A percentile compares a stretch with the other conserved stretches of the same genome.
Conservation (phyloP, 352 stramenopile species). For the Phytophthora pisi region DNA sequence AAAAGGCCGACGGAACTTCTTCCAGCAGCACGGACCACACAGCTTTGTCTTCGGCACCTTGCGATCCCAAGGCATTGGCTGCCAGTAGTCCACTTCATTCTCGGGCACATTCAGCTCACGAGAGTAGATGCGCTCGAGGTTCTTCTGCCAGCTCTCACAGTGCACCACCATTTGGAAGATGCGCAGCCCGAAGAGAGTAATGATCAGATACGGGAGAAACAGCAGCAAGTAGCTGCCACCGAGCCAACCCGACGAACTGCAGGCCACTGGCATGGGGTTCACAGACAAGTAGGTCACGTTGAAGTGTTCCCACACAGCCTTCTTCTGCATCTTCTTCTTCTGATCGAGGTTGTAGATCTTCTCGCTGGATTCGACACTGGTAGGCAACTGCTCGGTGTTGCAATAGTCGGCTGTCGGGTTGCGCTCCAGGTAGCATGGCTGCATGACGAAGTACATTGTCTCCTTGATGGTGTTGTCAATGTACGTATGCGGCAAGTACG, state of each 20-base stretch:
- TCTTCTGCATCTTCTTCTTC: constrained; percentile 33
- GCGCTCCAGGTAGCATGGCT: constrained; percentile 48
- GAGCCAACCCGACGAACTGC: constrained; percentile 50
- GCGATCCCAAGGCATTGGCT: constrained; percentile 69
- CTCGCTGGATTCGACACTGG: constrained; percentile 40
- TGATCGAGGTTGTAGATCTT: constrained; percentile 58
- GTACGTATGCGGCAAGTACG: constrained; percentile 47
- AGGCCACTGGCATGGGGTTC: constrained; percentile 69
- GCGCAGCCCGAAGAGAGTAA: constrained; percentile 56
- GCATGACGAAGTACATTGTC: constrained; percentile 68
- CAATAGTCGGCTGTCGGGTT: constrained; percentile 49
- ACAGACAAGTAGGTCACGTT: constrained; percentile 50
- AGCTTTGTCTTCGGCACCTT: constrained; percentile 73
- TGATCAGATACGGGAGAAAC: constrained; percentile 63
- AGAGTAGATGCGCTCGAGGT: constrained; percentile 67
- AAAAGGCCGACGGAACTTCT: constrained; percentile 60
- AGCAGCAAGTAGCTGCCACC: constrained; percentile 58
- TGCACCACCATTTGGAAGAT: constrained; percentile 65
- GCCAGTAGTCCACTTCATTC: constrained; percentile 77
- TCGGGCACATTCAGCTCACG: constrained; percentile 58
- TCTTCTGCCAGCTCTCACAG: constrained; percentile 64
- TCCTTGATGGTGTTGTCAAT: constrained; percentile 56
- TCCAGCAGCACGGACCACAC: constrained; percentile 68
- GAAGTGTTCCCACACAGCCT: constrained; percentile 19
- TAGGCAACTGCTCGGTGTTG: constrained; percentile 40